Conservation (phyloP, 371 early-diverging fungal genomes). For the Smittium mucronatum region DNA sequence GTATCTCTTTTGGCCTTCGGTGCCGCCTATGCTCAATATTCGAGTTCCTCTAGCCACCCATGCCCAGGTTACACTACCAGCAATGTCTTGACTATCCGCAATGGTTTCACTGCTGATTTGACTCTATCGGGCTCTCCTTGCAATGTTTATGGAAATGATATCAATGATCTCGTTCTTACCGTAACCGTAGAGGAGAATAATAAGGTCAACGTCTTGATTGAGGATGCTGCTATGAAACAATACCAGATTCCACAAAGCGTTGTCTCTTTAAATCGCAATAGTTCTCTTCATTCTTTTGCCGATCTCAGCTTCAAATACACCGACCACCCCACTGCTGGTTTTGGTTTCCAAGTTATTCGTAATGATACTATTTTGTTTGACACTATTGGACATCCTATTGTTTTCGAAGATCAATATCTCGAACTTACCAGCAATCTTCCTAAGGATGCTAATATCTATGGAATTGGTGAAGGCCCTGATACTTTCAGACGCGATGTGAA, state of each 20-base stretch:
- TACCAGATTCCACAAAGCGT: constrained; percentile 41
- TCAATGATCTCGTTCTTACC: constrained; percentile 15
- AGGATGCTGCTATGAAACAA: constrained; percentile 36
- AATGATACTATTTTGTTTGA: constrained; percentile 41
- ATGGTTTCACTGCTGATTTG: constrained; percentile 18
- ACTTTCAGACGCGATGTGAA: constrained; percentile 35
- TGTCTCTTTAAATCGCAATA: constrained; percentile 28
- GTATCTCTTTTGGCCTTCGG: background rate
- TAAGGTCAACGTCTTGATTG: constrained; percentile 35
- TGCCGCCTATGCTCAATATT: background rate
- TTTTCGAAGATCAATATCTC: constrained; percentile 56
- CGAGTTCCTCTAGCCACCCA: background rate
- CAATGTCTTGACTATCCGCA: background rate
- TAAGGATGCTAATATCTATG: constrained; percentile 48
- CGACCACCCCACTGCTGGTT: constrained; percentile 29
- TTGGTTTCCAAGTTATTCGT: constrained; percentile 43
- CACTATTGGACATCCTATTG: constrained; percentile 39
- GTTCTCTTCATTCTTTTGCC: constrained; percentile 10
- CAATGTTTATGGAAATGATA: constrained; percentile 20
- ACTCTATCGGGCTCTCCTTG: constrained; percentile 19
- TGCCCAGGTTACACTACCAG: background rate
- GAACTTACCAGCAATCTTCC: constrained; percentile 38
- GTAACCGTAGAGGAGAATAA: constrained; percentile 15
- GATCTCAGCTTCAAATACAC: constrained; percentile 34
- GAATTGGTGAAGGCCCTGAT: constrained; percentile 51